Evolutionary conservation across 2,329 filamentous ascomycete genomes (phyloP).

Genomic region (Cryphonectria japonica): DNA sequence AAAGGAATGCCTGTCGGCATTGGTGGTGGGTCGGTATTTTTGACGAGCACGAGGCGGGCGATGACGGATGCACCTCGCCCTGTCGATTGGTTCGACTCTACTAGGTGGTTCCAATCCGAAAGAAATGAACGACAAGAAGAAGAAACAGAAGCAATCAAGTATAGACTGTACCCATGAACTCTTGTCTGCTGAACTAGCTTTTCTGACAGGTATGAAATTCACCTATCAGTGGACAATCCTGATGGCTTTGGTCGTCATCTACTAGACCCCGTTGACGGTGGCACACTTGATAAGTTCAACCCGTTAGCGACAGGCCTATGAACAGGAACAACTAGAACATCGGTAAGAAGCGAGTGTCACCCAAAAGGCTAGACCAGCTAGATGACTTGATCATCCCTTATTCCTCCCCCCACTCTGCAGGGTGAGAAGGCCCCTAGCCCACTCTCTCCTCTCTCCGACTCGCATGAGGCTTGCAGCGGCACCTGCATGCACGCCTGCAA

Average conservation of each 20-base stretch:
- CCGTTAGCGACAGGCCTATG: neutral
- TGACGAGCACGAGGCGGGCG: neutral
- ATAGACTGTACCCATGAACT: neutral
- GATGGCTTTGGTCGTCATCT: neutral
- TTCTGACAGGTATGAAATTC: neutral
- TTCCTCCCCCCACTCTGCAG: neutral
- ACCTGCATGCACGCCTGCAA: neutral
- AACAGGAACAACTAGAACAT: neutral
- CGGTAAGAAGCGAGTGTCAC: neutral
- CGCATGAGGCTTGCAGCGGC: constrained; percentile 1
- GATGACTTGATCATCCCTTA: neutral
- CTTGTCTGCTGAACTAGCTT: neutral
- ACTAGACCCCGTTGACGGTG: neutral
- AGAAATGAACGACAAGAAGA: neutral
- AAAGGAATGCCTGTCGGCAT: neutral
- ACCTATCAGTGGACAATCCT: neutral
- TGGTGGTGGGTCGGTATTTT: neutral
- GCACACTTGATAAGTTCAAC: neutral
- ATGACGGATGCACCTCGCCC: neutral
- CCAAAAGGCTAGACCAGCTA: neutral
- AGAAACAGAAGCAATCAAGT: neutral
- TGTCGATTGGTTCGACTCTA: neutral
- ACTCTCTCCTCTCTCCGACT: neutral
- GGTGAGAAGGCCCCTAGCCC: constrained; percentile 1
- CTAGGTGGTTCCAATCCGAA: no score